Evolutionary conservation across 257 asterid species (phyloP), one percentile per base, ranked within the genome.

Genomic region (Fraxinus cuspidata): DNA sequence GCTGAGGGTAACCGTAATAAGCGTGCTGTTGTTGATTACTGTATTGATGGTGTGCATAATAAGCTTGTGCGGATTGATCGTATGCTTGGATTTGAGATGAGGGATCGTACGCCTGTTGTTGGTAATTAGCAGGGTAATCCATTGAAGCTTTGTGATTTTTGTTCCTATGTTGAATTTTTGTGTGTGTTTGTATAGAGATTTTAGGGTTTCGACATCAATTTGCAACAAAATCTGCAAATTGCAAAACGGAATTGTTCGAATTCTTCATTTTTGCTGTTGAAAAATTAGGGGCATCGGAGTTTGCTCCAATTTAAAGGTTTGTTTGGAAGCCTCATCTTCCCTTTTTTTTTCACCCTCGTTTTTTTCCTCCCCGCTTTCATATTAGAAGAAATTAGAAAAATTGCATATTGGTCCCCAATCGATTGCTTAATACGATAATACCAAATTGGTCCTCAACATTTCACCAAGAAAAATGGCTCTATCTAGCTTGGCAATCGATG

Each of bases 31-130:
- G 88, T 58, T 75, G 83, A 74, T 34, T 16, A 18, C 60, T 25
- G 60, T 73, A 79, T 69, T 83, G 88, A 66, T 80, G 85, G 80
- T 85, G 78, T 58, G 84, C 23, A 51, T 82, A 82, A 35, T 79
- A 78, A 72, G 34, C 60, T 38, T 72, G 70, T 4, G 83, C 16
- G 44, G 80, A 40, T 58, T 77, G 87, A 71, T 83, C 81, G 71
- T 82, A 80, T 2, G 65, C 25, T 58, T 78, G 81, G 0, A 77
- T 66, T 74, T 84, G 84, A 28, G 79, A 79, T 7, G 85, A 78
- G 4, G 84, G 85, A 31, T 84, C 82, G 15, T 75, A 77, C 19
- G 72, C 23, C 49, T 73, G 88, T 7, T 81, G 84, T 70, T 69
- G 88, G 80, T 76, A 74, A 65, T 64, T 74, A 42, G 79, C 77